Evolutionary conservation across 768 basidiomycete genomes (phyloP).

Genomic region (Obba rivulosa): DNA sequence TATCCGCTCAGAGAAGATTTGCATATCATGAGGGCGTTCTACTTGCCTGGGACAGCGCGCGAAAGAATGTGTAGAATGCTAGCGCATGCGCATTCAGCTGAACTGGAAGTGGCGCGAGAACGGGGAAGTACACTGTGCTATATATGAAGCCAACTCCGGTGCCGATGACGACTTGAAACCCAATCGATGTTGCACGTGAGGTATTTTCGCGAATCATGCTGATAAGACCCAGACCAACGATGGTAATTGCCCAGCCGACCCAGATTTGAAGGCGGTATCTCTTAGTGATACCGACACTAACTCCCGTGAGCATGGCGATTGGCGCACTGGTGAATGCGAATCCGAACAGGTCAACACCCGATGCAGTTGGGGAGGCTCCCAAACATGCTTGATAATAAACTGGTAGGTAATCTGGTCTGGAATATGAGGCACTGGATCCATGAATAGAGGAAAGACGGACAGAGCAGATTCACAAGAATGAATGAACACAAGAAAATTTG

Average conservation of each 20-base stretch:
- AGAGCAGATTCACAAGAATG: background rate
- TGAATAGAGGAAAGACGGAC: background rate
- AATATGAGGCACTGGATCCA: background rate
- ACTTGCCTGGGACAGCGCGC: conserved; percentile 19
- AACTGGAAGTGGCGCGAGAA: conserved; percentile 30
- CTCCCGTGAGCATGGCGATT: conserved; percentile 31
- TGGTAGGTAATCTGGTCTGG: conserved; percentile 31
- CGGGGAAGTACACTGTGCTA: conserved; percentile 27
- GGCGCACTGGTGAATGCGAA: conserved; percentile 34
- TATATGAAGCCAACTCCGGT: conserved; percentile 30
- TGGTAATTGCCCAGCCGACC: conserved; percentile 28
- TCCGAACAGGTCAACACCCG: conserved; percentile 33
- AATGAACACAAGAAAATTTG: background rate
- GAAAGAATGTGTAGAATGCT: conserved; percentile 23
- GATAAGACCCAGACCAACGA: conserved; percentile 32
- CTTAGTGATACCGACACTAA: conserved; percentile 27
- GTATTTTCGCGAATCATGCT: conserved; percentile 21
- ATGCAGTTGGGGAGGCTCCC: conserved; percentile 28
- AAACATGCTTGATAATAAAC: conserved; percentile 37
- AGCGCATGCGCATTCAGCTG: conserved; percentile 28
- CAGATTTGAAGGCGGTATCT: conserved; percentile 34
- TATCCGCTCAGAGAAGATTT: background rate
- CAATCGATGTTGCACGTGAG: conserved; percentile 9
- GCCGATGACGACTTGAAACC: conserved; percentile 18
- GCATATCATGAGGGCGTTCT: background rate